Percentiles rank a stretch among this genome's conserved stretches.
Evolutionary conservation across 2,329 filamentous ascomycete species (phyloP).

Genomic region (Dendryphion nanum): DNA sequence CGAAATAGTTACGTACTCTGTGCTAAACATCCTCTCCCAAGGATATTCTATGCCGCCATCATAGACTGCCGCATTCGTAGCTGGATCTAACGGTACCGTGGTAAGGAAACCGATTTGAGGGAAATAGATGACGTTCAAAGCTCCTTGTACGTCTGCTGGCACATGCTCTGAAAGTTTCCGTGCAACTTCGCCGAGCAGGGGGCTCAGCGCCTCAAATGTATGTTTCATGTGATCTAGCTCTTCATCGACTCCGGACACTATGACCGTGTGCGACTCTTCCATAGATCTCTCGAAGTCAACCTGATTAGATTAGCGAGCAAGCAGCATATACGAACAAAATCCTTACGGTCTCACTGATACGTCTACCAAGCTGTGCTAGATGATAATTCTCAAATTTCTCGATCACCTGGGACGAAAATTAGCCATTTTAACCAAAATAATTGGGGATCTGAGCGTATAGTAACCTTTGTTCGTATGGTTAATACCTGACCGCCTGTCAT

Average conservation of each 20-base stretch:
- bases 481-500: conserved; percentile 55
- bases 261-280: conserved; percentile 67
- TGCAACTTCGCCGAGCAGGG: conserved; percentile 68
- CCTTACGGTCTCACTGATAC: conserved; percentile 67
- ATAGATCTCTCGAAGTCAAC: conserved; percentile 80
- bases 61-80: conserved; percentile 60
- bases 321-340: background rate
- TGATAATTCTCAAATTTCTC: conserved; percentile 58
- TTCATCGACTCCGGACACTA: conserved; percentile 68
- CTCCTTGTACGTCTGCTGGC: conserved; percentile 55
- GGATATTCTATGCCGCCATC: conserved; percentile 58
- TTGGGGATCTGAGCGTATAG: background rate
- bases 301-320: conserved; percentile 25
- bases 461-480: conserved; percentile 55
- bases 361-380: conserved; percentile 65
- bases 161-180: conserved; percentile 62
- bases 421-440: background rate
- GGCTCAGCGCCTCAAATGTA: conserved; percentile 73
- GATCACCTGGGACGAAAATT: conserved; percentile 48
- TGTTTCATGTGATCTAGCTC: conserved; percentile 77
- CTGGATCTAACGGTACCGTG: conserved; percentile 63
- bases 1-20: conserved; percentile 46
- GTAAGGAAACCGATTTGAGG: conserved; percentile 91
- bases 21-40: conserved; percentile 79
- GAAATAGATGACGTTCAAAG: conserved; percentile 80